These are phyloP conservation scores for Taxillus chinensis DNA, from an alignment of 164 flowering plant species.

Conservation along the genomic window DNA sequence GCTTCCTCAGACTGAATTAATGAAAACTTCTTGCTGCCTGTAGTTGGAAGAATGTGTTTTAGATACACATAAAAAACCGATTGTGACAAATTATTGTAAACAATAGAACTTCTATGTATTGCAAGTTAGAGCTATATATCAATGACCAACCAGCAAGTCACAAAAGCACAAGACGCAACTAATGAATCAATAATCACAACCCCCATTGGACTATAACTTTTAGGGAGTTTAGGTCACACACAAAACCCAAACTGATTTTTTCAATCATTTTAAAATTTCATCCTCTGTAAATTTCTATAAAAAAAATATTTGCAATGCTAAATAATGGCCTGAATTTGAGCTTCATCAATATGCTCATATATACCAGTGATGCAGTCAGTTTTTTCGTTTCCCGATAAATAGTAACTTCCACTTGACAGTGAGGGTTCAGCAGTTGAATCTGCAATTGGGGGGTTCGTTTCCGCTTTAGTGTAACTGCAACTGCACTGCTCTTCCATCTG, in stretches of 20 bases:
- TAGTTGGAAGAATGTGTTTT: neutral
- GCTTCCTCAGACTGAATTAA: constrained; percentile 11
- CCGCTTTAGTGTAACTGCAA: constrained; percentile 13
- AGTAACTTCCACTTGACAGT: constrained; percentile 16
- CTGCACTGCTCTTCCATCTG: constrained; percentile 18
- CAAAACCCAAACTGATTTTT: too few species aligned
- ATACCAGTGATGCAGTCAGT: constrained; percentile 18
- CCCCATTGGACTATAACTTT: too few species aligned
- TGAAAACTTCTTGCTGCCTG: constrained; percentile 17
- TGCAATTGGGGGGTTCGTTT: constrained; percentile 6
- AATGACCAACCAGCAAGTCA: too few species aligned
- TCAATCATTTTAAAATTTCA: too few species aligned
- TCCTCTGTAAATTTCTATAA: too few species aligned
- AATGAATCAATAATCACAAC: too few species aligned
- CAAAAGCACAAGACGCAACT: too few species aligned
- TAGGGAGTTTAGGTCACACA: too few species aligned
- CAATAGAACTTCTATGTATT: too few species aligned
- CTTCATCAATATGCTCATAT: neutral
- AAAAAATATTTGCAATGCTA: neutral
- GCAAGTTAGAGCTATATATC: too few species aligned
- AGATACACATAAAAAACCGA: too few species aligned
- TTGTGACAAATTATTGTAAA: too few species aligned
- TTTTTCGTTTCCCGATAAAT: constrained; percentile 19
- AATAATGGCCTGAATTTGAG: neutral
- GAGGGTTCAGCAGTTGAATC: constrained; percentile 20